Evolutionary conservation across 1,139 yeast species (phyloP).

Genomic region (Magnusiomyces fungicola): DNA sequence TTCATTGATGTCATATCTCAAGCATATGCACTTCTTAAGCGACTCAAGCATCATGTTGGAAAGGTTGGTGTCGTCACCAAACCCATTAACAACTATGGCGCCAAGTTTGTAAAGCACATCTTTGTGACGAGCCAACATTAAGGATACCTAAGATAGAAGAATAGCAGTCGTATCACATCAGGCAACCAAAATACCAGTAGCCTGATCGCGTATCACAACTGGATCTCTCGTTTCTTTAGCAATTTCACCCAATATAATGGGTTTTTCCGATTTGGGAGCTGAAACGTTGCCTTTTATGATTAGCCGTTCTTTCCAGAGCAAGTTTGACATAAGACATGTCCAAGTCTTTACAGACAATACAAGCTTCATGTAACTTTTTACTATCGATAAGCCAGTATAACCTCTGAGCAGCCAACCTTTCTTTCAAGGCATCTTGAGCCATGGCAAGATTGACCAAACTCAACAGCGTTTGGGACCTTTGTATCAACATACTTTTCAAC

Average conservation of each 20-base stretch:
- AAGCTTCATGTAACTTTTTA: constrained; percentile 30
- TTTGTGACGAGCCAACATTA: constrained; percentile 42
- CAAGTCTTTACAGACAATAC: constrained; percentile 25
- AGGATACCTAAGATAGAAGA: constrained; percentile 42
- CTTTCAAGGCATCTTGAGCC: constrained; percentile 37
- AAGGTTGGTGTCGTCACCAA: constrained; percentile 20
- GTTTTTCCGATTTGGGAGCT: constrained; percentile 19
- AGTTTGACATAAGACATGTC: constrained; percentile 29
- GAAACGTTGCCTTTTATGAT: constrained; percentile 20
- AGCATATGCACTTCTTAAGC: constrained; percentile 44
- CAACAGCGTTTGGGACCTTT: constrained; percentile 19
- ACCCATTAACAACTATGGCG: constrained; percentile 31
- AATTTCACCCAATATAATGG: constrained; percentile 44
- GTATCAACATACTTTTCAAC: constrained; percentile 45
- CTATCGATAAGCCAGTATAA: constrained; percentile 32
- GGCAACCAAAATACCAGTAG: constrained; percentile 46
- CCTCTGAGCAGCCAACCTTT: constrained; percentile 35
- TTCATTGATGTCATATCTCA: constrained; percentile 45
- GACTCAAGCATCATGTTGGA: constrained; percentile 39
- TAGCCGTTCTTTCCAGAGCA: constrained; percentile 19
- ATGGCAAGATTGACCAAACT: constrained; percentile 44
- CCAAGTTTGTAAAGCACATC: constrained; percentile 37
- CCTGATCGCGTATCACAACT: constrained; percentile 44
- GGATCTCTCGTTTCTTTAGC: constrained; percentile 46
- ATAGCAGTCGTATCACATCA: constrained; percentile 57